Percentiles rank a stretch among this genome's conserved stretches.
phyloP scores from a whole-genome alignment of 176 grass and related monocot genomes.

The Ananas comosus region DNA sequence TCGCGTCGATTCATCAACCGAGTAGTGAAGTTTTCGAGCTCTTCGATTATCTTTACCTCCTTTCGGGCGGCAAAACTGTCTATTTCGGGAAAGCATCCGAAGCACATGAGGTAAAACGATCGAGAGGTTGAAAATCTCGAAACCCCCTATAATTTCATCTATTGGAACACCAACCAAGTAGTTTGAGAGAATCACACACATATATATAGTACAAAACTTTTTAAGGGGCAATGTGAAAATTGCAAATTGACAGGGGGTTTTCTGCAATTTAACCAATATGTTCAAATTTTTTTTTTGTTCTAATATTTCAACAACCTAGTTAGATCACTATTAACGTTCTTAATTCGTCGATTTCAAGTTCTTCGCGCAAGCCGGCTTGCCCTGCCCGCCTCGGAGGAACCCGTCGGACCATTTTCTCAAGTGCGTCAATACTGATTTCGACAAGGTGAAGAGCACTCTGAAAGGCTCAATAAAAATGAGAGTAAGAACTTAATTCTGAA shows the following conservation, averaged over 20 bases:
- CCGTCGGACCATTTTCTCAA: conserved; percentile 93
- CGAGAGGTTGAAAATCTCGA: too few relatives aligned
- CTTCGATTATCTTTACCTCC: conserved; percentile 89
- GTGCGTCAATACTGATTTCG: conserved; percentile 94
- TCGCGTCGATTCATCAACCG: conserved; percentile 94
- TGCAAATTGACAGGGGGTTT: too few relatives aligned
- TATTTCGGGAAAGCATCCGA: conserved; percentile 80
- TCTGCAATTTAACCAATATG: too few relatives aligned
- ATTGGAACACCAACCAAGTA: too few relatives aligned
- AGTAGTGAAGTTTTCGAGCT: conserved; percentile 99
- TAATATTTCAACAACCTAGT: neutral
- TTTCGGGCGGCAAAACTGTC: conserved; percentile 94
- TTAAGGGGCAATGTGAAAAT: too few relatives aligned
- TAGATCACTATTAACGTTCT: neutral
- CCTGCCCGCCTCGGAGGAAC: conserved; percentile 77
- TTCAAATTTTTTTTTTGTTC: too few relatives aligned
- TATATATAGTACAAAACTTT: neutral
- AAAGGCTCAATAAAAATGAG: conserved; percentile 84
- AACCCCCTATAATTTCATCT: too few relatives aligned
- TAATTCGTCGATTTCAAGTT: conserved; percentile 39
- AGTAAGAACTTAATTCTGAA: conserved; percentile 25
- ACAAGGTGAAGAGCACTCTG: conserved; percentile 97
- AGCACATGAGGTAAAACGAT: conserved; percentile 56
- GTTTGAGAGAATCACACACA: neutral
- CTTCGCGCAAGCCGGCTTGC: conserved; percentile 80